A percentile compares a stretch with the other conserved stretches of the same genome.
These are phyloP conservation scores for Didymella pinodella DNA, from an alignment of 2,329 filamentous ascomycete genomes.

Conservation along the genomic window DNA sequence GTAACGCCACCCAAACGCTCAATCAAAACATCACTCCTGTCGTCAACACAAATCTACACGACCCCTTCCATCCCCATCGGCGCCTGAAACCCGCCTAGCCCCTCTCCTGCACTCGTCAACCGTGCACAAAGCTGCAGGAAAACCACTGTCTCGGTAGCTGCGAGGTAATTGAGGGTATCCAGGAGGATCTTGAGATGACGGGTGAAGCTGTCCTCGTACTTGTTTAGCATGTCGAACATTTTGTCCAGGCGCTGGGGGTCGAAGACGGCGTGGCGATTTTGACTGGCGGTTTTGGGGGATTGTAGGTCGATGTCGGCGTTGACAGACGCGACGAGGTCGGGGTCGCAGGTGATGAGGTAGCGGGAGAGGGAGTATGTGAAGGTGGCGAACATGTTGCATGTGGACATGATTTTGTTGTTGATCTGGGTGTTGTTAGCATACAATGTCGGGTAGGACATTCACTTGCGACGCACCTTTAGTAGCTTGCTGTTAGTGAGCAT, in stretches of 20 bases:
- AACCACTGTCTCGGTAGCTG: conserved; percentile 95
- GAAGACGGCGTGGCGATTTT: conserved; percentile 54
- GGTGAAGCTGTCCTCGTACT: conserved; percentile 93
- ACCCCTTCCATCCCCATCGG: conserved; percentile 37
- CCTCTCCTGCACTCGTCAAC: conserved; percentile 81
- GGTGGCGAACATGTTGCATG: conserved; percentile 90
- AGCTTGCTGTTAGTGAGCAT: conserved; percentile 98
- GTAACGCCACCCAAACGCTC: not conserved
- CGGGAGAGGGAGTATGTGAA: conserved; percentile 88
- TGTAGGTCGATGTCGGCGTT: conserved; percentile 61
- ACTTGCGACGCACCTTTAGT: conserved; percentile 69
- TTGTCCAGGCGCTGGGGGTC: conserved; percentile 72
- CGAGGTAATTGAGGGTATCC: conserved; percentile 95
- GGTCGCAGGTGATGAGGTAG: conserved; percentile 83
- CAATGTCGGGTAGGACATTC: no score
- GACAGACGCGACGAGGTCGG: conserved; percentile 70
- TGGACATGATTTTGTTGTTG: conserved; percentile 95
- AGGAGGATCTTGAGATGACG: conserved; percentile 91
- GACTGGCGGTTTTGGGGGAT: conserved; percentile 9
- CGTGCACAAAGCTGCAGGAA: conserved; percentile 86
- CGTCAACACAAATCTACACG: not conserved
- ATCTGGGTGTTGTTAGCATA: conserved; percentile 65
- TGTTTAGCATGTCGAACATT: conserved; percentile 84
- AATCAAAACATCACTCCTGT: no score
- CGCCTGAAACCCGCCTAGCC: conserved; percentile 49